Evolutionary conservation across 257 asterid species (phyloP).

Genomic region (Knoxia roxburghii): DNA sequence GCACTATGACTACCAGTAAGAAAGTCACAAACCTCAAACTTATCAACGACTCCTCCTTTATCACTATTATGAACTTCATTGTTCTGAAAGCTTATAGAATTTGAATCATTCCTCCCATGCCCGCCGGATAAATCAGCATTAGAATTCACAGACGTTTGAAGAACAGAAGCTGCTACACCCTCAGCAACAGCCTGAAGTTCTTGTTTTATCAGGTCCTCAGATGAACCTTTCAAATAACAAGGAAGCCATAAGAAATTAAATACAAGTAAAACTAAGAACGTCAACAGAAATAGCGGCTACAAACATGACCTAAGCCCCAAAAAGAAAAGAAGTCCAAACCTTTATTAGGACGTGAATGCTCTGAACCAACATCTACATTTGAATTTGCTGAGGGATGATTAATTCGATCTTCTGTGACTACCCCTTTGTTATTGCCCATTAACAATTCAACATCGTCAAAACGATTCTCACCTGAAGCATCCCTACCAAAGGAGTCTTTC

Average conservation of each 20-base stretch:
- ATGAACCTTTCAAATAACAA: slow-evolving; percentile 39
- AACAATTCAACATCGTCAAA: slow-evolving; percentile 27
- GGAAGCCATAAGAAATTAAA: slow-evolving; percentile 6
- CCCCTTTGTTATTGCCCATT: slow-evolving; percentile 29
- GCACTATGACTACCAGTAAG: background rate
- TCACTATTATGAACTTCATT: slow-evolving; percentile 38
- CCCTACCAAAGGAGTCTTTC: slow-evolving; percentile 53
- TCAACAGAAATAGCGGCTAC: background rate
- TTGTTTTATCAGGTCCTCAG: slow-evolving; percentile 80
- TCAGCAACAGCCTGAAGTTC: slow-evolving; percentile 96
- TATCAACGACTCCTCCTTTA: slow-evolving; percentile 40
- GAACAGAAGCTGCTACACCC: slow-evolving; percentile 92
- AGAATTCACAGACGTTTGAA: slow-evolving; percentile 49
- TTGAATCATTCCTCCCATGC: slow-evolving; percentile 35
- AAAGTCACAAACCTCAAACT: slow-evolving; percentile 48
- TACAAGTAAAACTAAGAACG: slow-evolving; percentile 13
- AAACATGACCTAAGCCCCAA: background rate
- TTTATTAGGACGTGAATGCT: slow-evolving; percentile 44
- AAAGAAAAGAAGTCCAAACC: slow-evolving; percentile 26
- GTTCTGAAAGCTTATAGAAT: slow-evolving; percentile 36
- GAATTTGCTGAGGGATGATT: slow-evolving; percentile 38
- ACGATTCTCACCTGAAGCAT: slow-evolving; percentile 34
- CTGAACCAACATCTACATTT: slow-evolving; percentile 32
- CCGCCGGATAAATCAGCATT: slow-evolving; percentile 38
- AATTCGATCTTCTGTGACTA: slow-evolving; percentile 36